phyloP scores from a whole-genome alignment of 139 green algal genomes.

The Chlamydomonas sp. region DNA sequence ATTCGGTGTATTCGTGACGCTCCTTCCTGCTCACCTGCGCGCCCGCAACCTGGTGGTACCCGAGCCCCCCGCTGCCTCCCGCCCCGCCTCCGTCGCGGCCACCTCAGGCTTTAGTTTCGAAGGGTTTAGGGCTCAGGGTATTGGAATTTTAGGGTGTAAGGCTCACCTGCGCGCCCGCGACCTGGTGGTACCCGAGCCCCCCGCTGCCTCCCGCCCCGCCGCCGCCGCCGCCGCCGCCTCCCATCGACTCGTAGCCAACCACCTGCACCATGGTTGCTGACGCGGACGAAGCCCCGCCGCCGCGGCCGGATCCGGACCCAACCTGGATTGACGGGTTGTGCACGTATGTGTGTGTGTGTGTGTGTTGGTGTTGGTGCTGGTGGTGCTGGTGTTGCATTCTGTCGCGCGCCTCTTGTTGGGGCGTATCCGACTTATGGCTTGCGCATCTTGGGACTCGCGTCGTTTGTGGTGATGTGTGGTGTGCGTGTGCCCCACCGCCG shows the following conservation, averaged over 20 bases:
- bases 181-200: constrained; percentile 22
- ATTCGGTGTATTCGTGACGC: background rate
- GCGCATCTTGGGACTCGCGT: no score
- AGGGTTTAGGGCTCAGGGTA: no score
- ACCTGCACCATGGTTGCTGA: constrained; percentile 54
- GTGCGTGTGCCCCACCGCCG: no score
- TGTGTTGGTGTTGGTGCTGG: no score
- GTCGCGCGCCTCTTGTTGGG: background rate
- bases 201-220: background rate
- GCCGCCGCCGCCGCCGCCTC: constrained; percentile 9
- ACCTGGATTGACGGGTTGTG: no score
- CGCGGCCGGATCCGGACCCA: background rate
- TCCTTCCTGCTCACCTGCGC: background rate
- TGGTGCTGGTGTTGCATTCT: background rate
- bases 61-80: background rate
- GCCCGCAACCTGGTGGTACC: background rate
- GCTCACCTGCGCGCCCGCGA: constrained; percentile 20
- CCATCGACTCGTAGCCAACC: constrained; percentile 39
- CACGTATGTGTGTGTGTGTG: no score
- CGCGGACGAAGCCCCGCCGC: constrained; percentile 3
- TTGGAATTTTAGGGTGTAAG: no score
- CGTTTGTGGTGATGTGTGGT: no score
- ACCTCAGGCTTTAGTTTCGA: background rate
- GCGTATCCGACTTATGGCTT: no score
- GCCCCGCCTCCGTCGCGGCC: background rate